Evolutionary conservation across 1,284 basidiomycete species (phyloP).

Genomic region (Malassezia dermatis): DNA sequence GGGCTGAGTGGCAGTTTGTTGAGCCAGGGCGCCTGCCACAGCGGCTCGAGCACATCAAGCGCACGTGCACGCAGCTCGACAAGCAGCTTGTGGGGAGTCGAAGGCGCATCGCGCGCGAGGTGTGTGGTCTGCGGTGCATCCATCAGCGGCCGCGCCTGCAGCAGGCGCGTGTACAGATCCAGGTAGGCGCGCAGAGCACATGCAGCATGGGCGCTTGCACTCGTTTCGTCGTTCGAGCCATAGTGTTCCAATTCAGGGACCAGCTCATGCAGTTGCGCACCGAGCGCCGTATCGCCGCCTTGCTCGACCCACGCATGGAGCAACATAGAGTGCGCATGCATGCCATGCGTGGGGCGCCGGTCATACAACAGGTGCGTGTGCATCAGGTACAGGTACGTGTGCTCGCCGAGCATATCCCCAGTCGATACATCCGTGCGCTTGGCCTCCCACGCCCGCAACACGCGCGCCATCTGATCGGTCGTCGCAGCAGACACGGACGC

Average conservation of each 20-base stretch:
- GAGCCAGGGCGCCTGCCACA: slow-evolving; percentile 82
- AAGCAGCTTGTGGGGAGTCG: slow-evolving; percentile 64
- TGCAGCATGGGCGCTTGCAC: slow-evolving; percentile 57
- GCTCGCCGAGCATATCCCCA: slow-evolving; percentile 46
- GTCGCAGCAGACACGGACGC: slow-evolving; percentile 66
- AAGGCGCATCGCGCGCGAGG: slow-evolving; percentile 46
- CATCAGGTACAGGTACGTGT: slow-evolving; percentile 65
- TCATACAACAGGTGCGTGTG: slow-evolving; percentile 69
- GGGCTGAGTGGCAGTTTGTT: slow-evolving; percentile 56
- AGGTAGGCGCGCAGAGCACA: slow-evolving; percentile 71
- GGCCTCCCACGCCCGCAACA: slow-evolving; percentile 64
- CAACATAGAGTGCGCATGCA: slow-evolving; percentile 68
- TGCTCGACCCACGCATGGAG: slow-evolving; percentile 1
- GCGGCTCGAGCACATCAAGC: slow-evolving; percentile 59
- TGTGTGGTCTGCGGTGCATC: slow-evolving; percentile 74
- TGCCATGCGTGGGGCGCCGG: slow-evolving; percentile 53
- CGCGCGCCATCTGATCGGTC: slow-evolving; percentile 60
- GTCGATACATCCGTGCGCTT: slow-evolving; percentile 55
- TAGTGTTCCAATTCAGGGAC: not conserved
- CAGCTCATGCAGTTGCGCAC: not conserved
- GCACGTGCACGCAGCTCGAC: slow-evolving; percentile 65
- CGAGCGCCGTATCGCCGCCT: not conserved
- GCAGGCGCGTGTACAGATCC: slow-evolving; percentile 64
- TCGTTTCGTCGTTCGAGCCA: not conserved
- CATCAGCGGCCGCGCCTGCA: slow-evolving; percentile 62